These are phyloP conservation scores for Ramicandelaber brevisporus DNA, from an alignment of 192 early-diverging fungal species.

Conservation along the genomic window DNA sequence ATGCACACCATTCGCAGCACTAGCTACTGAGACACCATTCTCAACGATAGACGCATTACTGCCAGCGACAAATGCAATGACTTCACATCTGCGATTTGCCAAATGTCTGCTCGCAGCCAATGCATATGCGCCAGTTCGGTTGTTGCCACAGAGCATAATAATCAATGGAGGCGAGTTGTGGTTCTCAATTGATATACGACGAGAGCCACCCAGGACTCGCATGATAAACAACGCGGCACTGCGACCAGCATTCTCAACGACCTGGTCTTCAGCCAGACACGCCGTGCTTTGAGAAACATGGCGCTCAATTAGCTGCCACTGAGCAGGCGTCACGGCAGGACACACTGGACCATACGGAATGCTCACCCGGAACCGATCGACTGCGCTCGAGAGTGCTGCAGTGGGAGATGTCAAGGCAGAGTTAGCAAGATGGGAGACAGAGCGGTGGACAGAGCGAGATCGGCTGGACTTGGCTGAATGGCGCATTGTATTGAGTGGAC, in stretches of 20 bases:
- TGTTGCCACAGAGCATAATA: conserved; percentile 49
- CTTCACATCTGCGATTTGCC: conserved; percentile 49
- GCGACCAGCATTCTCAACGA: conserved; percentile 59
- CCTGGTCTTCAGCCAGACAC: conserved; percentile 38
- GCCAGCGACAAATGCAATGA: conserved; percentile 20
- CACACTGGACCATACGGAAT: not conserved
- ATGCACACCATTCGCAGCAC: too few relatives aligned
- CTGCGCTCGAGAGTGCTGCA: too few relatives aligned
- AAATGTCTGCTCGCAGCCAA: conserved; percentile 47
- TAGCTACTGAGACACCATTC: too few relatives aligned
- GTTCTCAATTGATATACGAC: conserved; percentile 49
- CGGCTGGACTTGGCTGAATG: too few relatives aligned
- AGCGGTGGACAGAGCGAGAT: too few relatives aligned
- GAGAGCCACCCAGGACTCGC: conserved; percentile 41
- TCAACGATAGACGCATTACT: too few relatives aligned
- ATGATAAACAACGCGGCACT: conserved; percentile 42
- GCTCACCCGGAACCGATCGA: not conserved
- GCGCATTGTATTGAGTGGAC: too few relatives aligned
- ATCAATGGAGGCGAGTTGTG: conserved; percentile 46
- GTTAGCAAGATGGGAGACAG: too few relatives aligned
- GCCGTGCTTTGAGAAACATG: conserved; percentile 20
- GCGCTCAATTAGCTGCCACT: conserved; percentile 1
- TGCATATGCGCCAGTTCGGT: conserved; percentile 40
- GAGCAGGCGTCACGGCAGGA: not conserved
- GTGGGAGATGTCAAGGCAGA: too few relatives aligned